A percentile compares a stretch with the other conserved stretches of the same genome.
Evolutionary conservation across 768 basidiomycete species (phyloP).

Genomic region (Solioccasus polychromus): DNA sequence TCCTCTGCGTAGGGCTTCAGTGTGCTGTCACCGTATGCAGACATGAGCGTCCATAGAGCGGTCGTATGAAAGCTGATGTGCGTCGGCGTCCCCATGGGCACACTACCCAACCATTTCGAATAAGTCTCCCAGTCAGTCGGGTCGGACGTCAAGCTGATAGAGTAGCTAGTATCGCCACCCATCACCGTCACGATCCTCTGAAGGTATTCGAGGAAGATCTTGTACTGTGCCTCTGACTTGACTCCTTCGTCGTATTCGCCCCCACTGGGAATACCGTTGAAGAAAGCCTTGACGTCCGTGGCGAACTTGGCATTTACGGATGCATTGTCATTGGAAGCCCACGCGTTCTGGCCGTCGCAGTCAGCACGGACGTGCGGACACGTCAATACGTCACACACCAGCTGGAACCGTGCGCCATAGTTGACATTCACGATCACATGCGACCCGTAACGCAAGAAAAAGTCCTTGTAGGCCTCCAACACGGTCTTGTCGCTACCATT

Average conservation of each 20-base stretch:
- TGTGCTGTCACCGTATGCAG: not conserved
- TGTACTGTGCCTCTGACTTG: constrained; percentile 6
- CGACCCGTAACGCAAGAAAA: constrained; percentile 2
- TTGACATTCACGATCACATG: constrained; percentile 2
- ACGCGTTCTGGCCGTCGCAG: not conserved
- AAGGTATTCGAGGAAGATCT: constrained; percentile 4
- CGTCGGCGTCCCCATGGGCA: not conserved
- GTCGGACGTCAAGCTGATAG: not conserved
- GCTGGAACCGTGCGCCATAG: constrained; percentile 5
- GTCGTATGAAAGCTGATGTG: constrained; percentile 2
- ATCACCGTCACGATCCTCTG: constrained; percentile 2
- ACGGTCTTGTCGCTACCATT: not conserved
- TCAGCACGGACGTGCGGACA: not conserved
- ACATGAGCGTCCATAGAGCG: constrained; percentile 5
- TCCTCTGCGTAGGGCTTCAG: not conserved
- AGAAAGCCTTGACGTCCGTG: constrained; percentile 3
- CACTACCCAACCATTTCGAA: not conserved
- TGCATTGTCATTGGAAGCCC: not conserved
- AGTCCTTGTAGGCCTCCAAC: not conserved
- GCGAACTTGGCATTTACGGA: constrained; percentile 1
- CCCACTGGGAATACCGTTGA: constrained; percentile 3
- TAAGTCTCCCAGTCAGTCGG: not conserved
- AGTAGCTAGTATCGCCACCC: constrained; percentile 5
- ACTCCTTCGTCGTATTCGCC: constrained; percentile 5
- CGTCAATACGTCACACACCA: not conserved